These are phyloP conservation scores for Capsella rubella DNA, from an alignment of 441 rosid genomes.

Conservation along the genomic window DNA sequence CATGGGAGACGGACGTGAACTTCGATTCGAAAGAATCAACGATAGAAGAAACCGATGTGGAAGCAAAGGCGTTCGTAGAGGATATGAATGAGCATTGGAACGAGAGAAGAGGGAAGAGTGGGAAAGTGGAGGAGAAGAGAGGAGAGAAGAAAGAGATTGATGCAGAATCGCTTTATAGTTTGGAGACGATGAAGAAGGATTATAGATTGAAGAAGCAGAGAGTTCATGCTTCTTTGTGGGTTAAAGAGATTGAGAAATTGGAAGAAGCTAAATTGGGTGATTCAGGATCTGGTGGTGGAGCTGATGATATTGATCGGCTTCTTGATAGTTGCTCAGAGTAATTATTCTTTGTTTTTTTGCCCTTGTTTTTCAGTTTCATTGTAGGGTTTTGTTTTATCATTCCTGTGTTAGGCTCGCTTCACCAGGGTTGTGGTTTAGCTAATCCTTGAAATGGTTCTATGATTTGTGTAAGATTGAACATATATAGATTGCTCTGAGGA, in stretches of 20 bases:
- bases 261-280: conserved; percentile 75
- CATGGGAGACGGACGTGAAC: conserved; percentile 83
- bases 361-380: not conserved
- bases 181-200: conserved; percentile 87
- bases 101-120: conserved; percentile 60
- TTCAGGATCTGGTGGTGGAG: conserved; percentile 47
- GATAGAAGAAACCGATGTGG: conserved; percentile 61
- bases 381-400: conserved; percentile 8
- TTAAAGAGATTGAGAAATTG: conserved; percentile 84
- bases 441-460: not conserved
- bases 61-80: conserved; percentile 92
- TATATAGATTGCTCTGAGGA: not conserved
- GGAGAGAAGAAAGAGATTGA: conserved; percentile 32
- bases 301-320: conserved; percentile 80
- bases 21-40: conserved; percentile 46
- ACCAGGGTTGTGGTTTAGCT: conserved; percentile 7
- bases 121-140: conserved; percentile 40
- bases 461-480: conserved; percentile 15
- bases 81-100: conserved; percentile 93
- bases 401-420: conserved; percentile 3
- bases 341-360: conserved; percentile 1
- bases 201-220: conserved; percentile 93
- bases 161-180: conserved; percentile 59
- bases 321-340: conserved; percentile 92
- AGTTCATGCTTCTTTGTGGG: conserved; percentile 86